phyloP scores from a whole-genome alignment of 2,329 filamentous ascomycete genomes.

The Rhexocercosporidium sp. region DNA sequence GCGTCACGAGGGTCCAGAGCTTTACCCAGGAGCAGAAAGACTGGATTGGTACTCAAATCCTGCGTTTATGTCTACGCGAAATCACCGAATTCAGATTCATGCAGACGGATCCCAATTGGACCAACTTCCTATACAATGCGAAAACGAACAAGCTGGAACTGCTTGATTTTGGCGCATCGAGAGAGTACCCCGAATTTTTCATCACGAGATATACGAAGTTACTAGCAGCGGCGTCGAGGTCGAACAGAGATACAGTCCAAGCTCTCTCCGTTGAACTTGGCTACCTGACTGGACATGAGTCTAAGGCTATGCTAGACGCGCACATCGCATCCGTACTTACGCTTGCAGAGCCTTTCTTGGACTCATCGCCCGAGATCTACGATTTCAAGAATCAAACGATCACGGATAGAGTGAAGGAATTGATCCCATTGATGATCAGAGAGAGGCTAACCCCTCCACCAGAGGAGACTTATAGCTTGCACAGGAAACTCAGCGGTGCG shows the following conservation, averaged over 20 bases:
- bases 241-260: constrained; percentile 68
- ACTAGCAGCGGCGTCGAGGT: constrained; percentile 77
- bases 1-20: constrained; percentile 78
- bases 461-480: constrained; percentile 95
- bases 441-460: constrained; percentile 90
- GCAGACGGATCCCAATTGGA: constrained; percentile 99
- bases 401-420: constrained; percentile 84
- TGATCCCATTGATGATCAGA: constrained; percentile 92
- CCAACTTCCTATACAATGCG: constrained; percentile 93
- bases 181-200: constrained; percentile 83
- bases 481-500: constrained; percentile 92
- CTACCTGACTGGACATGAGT: constrained; percentile 92
- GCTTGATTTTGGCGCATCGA: constrained; percentile 91
- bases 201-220: constrained; percentile 80
- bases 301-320: constrained; percentile 83
- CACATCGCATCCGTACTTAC: constrained; percentile 89
- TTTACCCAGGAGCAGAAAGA: constrained; percentile 86
- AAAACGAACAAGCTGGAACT: constrained; percentile 77
- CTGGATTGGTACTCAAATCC: constrained; percentile 94
- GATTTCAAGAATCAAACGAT: constrained; percentile 96
- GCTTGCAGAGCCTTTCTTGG: constrained; percentile 87
- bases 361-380: constrained; percentile 78
- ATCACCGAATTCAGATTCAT: constrained; percentile 96
- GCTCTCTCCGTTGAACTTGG: constrained; percentile 77
- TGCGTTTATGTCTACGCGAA: constrained; percentile 89